These are phyloP conservation scores for Cymodocea nodosa DNA, from an alignment of 116 monocot genomes.

Conservation along the genomic window DNA sequence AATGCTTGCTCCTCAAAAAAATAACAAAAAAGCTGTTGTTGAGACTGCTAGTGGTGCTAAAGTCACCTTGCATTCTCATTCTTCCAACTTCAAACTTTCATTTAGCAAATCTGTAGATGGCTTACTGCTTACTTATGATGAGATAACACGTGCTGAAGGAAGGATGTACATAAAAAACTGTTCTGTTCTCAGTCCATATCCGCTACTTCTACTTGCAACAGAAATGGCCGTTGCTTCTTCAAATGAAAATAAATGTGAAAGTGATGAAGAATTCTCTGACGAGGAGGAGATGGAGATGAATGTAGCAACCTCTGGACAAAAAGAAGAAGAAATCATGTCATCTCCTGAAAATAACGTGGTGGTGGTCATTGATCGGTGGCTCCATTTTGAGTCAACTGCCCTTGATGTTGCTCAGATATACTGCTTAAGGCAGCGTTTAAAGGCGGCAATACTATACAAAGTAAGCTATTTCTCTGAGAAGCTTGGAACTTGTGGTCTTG, in stretches of 20 bases:
- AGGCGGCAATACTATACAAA: slow-evolving; percentile 76
- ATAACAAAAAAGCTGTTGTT: slow-evolving; percentile 40
- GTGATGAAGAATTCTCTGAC: slow-evolving; percentile 27
- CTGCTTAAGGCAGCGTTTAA: slow-evolving; percentile 71
- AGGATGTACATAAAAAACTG: slow-evolving; percentile 66
- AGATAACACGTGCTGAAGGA: slow-evolving; percentile 78
- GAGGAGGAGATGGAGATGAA: slow-evolving; percentile 36
- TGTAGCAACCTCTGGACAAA: slow-evolving; percentile 2
- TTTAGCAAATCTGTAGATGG: slow-evolving; percentile 30
- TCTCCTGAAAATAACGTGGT: slow-evolving; percentile 71
- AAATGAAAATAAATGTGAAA: slow-evolving; percentile 31
- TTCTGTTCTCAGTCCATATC: slow-evolving; percentile 61
- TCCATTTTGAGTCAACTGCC: slow-evolving; percentile 62
- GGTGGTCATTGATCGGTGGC: slow-evolving; percentile 82
- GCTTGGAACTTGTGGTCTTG: neutral
- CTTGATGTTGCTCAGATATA: slow-evolving; percentile 96
- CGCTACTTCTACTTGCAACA: slow-evolving; percentile 63
- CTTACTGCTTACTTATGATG: slow-evolving; percentile 71
- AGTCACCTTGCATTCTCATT: slow-evolving; percentile 71
- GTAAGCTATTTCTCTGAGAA: slow-evolving; percentile 21
- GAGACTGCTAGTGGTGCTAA: slow-evolving; percentile 73
- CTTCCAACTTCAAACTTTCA: slow-evolving; percentile 55
- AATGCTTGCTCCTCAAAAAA: slow-evolving; percentile 40
- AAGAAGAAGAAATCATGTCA: slow-evolving; percentile 53
- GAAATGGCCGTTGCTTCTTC: slow-evolving; percentile 85